phyloP scores from a whole-genome alignment of 148 eudicot genomes.

The Camellia granthamiana region DNA sequence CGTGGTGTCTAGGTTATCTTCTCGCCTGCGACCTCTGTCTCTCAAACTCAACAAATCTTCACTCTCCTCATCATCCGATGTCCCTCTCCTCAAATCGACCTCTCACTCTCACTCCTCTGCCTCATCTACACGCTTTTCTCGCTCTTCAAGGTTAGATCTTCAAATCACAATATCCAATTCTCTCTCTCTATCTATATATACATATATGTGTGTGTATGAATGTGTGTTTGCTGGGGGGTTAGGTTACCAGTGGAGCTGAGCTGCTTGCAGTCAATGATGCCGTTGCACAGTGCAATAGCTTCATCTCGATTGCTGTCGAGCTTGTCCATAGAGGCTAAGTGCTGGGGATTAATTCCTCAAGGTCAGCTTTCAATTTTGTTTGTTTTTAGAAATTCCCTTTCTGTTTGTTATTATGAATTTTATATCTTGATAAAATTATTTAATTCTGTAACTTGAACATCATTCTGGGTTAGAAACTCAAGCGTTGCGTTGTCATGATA shows the following conservation, averaged over 20 bases:
- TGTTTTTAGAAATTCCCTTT: background rate
- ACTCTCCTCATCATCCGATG: background rate
- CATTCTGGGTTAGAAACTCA: no score
- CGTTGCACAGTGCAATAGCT: conserved; percentile 25
- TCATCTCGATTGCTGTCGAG: conserved; percentile 18
- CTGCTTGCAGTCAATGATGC: conserved; percentile 25
- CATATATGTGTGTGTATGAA: no score
- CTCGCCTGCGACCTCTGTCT: conserved; percentile 12
- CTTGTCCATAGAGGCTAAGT: conserved; percentile 19
- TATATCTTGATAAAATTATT: background rate
- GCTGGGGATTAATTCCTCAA: conserved; percentile 23
- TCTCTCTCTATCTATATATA: background rate
- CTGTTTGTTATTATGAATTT: background rate
- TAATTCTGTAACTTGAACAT: background rate
- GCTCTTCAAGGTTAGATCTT: conserved; percentile 13
- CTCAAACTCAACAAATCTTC: conserved; percentile 8
- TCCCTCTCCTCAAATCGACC: conserved; percentile 6
- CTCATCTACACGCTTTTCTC: conserved; percentile 13
- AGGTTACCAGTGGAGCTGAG: conserved; percentile 25
- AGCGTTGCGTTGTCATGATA: background rate
- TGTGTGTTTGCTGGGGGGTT: background rate
- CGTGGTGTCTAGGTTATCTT: conserved; percentile 15
- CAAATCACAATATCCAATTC: background rate
- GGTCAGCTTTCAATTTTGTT: conserved; percentile 1
- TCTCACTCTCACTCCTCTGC: background rate